Base-by-base conservation (phyloP, 1,284 basidiomycete species). In the Stereum hirsutum region DNA sequence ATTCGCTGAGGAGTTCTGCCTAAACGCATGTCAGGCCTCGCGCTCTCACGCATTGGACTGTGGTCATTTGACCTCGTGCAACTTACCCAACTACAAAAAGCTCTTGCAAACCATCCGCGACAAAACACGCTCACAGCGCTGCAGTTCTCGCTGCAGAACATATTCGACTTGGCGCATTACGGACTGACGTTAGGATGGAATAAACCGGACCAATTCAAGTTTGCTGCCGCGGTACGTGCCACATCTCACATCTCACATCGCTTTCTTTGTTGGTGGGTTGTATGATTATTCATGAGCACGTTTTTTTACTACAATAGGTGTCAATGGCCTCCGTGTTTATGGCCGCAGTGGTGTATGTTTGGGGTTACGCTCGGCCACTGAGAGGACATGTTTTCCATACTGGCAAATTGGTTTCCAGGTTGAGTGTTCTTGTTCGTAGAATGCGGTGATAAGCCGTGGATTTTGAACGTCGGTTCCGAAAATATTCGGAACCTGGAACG, bases 1-100 rank as follows among this genome's bases (percentile, higher is more conserved):
- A 4, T 15, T n/a, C n/a, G n/a, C n/a, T n/a, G n/a, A n/a, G n/a
- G n/a, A n/a, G n/a, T n/a, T n/a, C n/a, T n/a, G n/a, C n/a, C 12
- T 31, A 31, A 11, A 12, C 28, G 12, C 4, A 31, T 12, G 12
- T 31, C 28, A 35, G 33, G 64, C 3, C 66, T 76, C 60, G 70
- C 71, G 11, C 49, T 70, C 2, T 70, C 67, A 0, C 57, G 73
- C 6, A 64, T 74, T 24, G 72, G 72, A 0, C 57, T 75, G 0
- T 75, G 72, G 72, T 61, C 65, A 0, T 75, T 75, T 49, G 73
- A 74, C 47, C 60, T 75, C 7, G 62, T 63, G 20, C 72, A 75
- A 45, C 57, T 72, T 19, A 67, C 72, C 36, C 63, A 72, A 41
- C 57, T 73, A n/a, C 70, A 72, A 51, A 55, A 61, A 17, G 60